phyloP scores from a whole-genome alignment of 495 filamentous ascomycete genomes.

The Hypoxylon rickii region DNA sequence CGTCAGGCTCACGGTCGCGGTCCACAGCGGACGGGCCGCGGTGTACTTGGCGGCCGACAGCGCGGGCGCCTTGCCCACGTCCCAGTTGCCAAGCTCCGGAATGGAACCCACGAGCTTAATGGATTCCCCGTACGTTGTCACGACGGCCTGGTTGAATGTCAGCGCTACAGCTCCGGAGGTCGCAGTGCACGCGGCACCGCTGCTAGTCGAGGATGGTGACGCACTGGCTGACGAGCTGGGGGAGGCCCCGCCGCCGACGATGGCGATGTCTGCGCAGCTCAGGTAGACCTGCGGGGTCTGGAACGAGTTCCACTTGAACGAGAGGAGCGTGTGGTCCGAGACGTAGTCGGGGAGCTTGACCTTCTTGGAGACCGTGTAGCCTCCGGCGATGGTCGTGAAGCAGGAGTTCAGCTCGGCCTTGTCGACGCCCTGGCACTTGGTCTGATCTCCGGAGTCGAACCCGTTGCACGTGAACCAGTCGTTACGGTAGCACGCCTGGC shows the following conservation, averaged over 20 bases:
- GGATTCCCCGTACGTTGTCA: constrained; percentile 55
- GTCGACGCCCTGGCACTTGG: constrained; percentile 58
- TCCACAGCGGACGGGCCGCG: constrained; percentile 54
- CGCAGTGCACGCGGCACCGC: constrained; percentile 9
- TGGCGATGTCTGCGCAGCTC: constrained; percentile 59
- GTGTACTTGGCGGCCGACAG: constrained; percentile 56
- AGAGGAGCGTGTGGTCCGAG: constrained; percentile 55
- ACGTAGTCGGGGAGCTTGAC: constrained; percentile 55
- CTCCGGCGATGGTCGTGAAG: constrained; percentile 57
- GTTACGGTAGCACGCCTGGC: constrained; percentile 55
- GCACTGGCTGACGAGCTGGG: constrained; percentile 23
- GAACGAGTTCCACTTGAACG: constrained; percentile 61
- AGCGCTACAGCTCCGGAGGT: constrained; percentile 35
- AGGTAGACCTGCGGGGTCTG: constrained; percentile 63
- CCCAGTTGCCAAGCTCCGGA: constrained; percentile 54
- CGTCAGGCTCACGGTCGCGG: constrained; percentile 44
- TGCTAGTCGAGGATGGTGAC: constrained; percentile 32
- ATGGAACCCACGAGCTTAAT: constrained; percentile 57
- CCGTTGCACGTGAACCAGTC: constrained; percentile 65
- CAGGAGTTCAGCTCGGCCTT: constrained; percentile 50
- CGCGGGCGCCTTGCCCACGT: constrained; percentile 46
- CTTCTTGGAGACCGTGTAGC: constrained; percentile 60
- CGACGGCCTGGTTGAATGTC: constrained; percentile 56
- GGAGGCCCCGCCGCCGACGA: constrained; percentile 26
- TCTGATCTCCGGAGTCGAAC: constrained; percentile 36